phyloP scores from a whole-genome alignment of 2,329 filamentous ascomycete genomes.

The Neurospora sp. region DNA sequence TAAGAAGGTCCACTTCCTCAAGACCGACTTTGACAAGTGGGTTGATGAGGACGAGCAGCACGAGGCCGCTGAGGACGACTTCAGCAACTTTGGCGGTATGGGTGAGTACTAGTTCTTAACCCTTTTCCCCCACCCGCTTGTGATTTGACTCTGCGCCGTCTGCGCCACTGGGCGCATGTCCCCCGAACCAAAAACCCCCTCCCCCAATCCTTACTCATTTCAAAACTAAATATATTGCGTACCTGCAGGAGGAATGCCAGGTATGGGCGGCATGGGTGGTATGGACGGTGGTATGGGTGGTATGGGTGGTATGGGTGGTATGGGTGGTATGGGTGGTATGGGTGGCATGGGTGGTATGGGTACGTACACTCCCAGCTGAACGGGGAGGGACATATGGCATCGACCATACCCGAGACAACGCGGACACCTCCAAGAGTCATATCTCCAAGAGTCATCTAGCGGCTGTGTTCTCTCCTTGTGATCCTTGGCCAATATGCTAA shows the following conservation, averaged over 20 bases:
- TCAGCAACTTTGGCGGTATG: constrained; percentile 56
- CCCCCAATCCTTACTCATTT: not conserved
- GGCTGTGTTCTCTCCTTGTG: not conserved
- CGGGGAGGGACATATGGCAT: not conserved
- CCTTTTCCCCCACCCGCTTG: constrained; percentile 3
- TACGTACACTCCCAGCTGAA: constrained; percentile 14
- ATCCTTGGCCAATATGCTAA: constrained; percentile 7
- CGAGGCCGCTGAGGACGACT: constrained; percentile 73
- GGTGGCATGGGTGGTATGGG: constrained; percentile 15
- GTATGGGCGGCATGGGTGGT: constrained; percentile 21
- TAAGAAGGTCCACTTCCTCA: constrained; percentile 88
- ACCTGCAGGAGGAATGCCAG: constrained; percentile 40
- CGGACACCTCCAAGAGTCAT: not conserved
- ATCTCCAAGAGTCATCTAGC: not conserved
- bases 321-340: constrained; percentile 1
- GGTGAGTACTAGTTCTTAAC: constrained; percentile 31
- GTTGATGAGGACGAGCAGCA: constrained; percentile 98
- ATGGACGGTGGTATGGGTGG: constrained; percentile 22
- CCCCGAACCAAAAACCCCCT: not conserved
- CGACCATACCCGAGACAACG: constrained; percentile 3
- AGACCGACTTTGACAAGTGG: constrained; percentile 99
- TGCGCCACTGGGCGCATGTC: not conserved
- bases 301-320: constrained; percentile 15
- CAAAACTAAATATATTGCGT: constrained; percentile 13
- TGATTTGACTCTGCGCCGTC: constrained; percentile 4